Conservation (phyloP, 257 asterid species). For the Nicotiana tabacum region DNA sequence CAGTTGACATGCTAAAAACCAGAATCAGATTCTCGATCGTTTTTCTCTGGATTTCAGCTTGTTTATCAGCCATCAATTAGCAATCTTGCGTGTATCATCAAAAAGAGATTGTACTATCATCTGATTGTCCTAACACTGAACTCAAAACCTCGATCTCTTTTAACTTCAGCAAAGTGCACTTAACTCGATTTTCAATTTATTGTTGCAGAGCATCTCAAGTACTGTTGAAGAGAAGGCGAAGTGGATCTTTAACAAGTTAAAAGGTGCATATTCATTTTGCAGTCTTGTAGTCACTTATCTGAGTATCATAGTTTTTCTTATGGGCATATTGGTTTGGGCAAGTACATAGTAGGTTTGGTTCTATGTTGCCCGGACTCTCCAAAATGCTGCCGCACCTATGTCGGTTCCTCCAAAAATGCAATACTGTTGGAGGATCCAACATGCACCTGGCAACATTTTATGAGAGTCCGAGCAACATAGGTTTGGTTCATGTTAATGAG, state of each 20-base stretch:
- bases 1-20: background rate
- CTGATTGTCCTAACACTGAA: background rate
- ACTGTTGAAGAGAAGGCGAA: slow-evolving; percentile 95
- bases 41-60: background rate
- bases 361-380: too few species aligned
- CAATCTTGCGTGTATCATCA: background rate
- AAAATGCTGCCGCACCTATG: too few species aligned
- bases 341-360: background rate
- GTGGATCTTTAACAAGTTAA: slow-evolving; percentile 93
- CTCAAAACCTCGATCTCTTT: background rate
- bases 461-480: background rate
- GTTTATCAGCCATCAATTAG: background rate
- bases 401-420: too few species aligned
- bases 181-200: background rate
- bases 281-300: background rate
- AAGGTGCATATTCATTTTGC: slow-evolving; percentile 44
- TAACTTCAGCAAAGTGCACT: background rate
- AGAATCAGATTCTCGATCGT: background rate
- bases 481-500: background rate
- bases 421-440: too few species aligned
- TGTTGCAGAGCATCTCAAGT: slow-evolving; percentile 60
- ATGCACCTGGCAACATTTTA: too few species aligned
- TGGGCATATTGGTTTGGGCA: background rate
- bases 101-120: background rate
- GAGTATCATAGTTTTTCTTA: background rate